phyloP scores from a whole-genome alignment of 139 green algal species.

The Micromonas pusilla region DNA sequence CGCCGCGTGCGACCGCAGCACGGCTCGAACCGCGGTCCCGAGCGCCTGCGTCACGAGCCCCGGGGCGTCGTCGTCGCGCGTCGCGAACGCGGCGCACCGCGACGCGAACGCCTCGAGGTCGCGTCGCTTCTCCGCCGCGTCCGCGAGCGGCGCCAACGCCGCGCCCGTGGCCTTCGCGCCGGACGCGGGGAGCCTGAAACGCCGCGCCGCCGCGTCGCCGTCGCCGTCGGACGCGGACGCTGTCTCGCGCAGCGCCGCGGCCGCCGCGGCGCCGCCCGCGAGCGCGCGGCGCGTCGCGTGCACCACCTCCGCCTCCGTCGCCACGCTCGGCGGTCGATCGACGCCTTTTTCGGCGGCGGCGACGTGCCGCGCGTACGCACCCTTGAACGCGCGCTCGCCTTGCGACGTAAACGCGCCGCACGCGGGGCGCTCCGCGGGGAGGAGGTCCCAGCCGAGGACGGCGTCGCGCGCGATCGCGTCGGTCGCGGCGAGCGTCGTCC shows the following conservation, averaged over 20 bases:
- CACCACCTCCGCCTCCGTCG: neutral
- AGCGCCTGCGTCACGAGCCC: neutral
- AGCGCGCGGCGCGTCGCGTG: neutral
- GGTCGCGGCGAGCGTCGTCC: too few relatives aligned
- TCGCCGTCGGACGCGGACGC: too few relatives aligned
- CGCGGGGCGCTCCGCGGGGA: neutral
- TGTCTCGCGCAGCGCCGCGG: neutral
- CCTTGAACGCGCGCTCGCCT: neutral
- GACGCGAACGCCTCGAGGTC: neutral
- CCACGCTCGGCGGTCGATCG: neutral
- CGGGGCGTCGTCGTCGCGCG: neutral
- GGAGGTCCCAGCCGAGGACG: neutral
- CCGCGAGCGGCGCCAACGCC: neutral
- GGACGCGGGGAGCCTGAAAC: neutral
- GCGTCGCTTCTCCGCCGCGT: neutral
- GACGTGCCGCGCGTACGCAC: neutral
- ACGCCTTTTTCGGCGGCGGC: neutral
- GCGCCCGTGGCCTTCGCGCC: too few relatives aligned
- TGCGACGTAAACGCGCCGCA: neutral
- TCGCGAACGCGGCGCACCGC: neutral
- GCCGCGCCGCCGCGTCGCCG: neutral
- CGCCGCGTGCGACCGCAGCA: too few relatives aligned
- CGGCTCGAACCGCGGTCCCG: too few relatives aligned
- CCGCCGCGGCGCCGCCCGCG: too few relatives aligned
- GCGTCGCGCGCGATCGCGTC: too few relatives aligned